These are phyloP conservation scores for Acmispon strigosus DNA, from an alignment of 306 rosid species.

Conservation along the genomic window DNA sequence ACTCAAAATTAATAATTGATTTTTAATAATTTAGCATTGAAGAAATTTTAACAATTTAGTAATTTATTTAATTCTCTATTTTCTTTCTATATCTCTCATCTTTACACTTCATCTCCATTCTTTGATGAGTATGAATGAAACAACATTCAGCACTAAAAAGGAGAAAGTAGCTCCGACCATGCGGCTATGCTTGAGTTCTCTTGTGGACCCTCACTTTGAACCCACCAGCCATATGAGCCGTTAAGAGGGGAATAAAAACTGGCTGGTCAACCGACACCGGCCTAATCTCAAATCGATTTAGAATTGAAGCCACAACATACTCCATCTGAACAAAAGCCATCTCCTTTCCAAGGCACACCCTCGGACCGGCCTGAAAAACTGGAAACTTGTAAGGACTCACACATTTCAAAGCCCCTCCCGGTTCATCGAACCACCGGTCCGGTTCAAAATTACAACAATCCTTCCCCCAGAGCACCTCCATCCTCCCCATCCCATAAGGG, in stretches of 20 bases:
- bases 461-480: conserved; percentile 76
- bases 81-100: too few species aligned
- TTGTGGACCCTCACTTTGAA: conserved; percentile 31
- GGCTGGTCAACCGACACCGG: conserved; percentile 38
- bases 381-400: conserved; percentile 56
- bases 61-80: too few species aligned
- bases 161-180: too few species aligned
- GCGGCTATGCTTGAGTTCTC: too few species aligned
- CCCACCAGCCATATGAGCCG: conserved; percentile 95
- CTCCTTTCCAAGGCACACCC: conserved; percentile 82
- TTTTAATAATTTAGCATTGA: too few species aligned
- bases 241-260: conserved; percentile 65
- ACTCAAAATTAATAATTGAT: too few species aligned
- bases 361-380: conserved; percentile 86
- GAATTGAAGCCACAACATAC: conserved; percentile 60
- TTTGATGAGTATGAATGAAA: too few species aligned
- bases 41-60: too few species aligned
- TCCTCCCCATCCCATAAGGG: conserved; percentile 93
- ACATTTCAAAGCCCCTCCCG: conserved; percentile 11
- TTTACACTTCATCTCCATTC: too few species aligned
- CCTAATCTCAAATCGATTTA: conserved; percentile 43
- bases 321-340: conserved; percentile 88
- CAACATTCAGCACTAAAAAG: too few species aligned
- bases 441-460: conserved; percentile 72
- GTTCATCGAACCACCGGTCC: conserved; percentile 45